Base-by-base conservation (phyloP, 192 early-diverging fungal species). In the Dispira simplex region DNA sequence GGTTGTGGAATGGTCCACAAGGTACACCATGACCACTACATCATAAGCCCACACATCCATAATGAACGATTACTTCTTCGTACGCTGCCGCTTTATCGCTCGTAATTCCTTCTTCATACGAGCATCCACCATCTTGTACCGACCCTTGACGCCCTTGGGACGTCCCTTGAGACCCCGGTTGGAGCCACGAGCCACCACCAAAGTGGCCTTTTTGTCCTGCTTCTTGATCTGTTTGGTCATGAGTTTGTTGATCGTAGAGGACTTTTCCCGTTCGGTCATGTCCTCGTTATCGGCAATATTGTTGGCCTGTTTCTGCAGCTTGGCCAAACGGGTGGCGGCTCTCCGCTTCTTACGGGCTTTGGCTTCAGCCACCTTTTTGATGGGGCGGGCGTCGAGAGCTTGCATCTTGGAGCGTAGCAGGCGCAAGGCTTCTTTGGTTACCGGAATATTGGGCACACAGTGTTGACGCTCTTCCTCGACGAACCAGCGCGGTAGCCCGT, bases 311-410 rank as follows among this genome's bases (percentile, higher is more conserved):
- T 89, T 89, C 69, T 88, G 82, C 62, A 90, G 75, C 68, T 90
- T 90, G 55, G 82, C 83, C 21, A 97, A 62, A 46, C 85, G 83
- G 67, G 87, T 83, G 25, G 82, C 71, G 1, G 81, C 77, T 65
- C 87, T 79, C 70, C 90, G 76, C 85, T 95, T 90, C 81, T 99
- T 96, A 57, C 97, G 80, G 48, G 90, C 92, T 75, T 93, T 97
- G 51, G 97, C 97, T 77, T 99, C 97, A 11, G 92, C 93, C 44
- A 99, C 87, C 82, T 97, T 99, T 74, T 99, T 99, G 75, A 99
- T 99, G 21, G 97, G 94, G 25, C 95, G 88, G 4, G 93, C 97
- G 72, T 99, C 87, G 66, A 99, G 77, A 21, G 90, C 92, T 74
- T 82, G 83, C 62, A 92, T 78, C 64, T 85, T 83, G 52, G 92